Evolutionary conservation across 2,329 filamentous ascomycete genomes (phyloP), one percentile per base, ranked within the genome.

Genomic region (Sporothrix globosa): DNA sequence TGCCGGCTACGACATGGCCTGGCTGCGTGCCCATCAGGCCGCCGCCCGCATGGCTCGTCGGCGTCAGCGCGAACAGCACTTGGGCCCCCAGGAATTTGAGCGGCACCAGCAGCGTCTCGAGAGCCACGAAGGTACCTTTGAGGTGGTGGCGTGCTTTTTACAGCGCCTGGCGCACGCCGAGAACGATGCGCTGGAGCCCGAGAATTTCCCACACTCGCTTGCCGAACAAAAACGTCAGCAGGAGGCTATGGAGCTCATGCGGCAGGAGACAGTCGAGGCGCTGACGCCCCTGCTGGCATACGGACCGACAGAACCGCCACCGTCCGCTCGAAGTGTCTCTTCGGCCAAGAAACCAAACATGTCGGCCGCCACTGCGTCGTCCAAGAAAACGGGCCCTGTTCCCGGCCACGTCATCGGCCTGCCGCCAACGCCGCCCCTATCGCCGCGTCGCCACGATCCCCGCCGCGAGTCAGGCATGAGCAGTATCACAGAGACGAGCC

Each of bases 181-280:
- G 46, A 74, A 74, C 70, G 72, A 67, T 1, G 24, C 71, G 53
- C 70, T 74, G 14, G 63, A 69, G 48, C 44, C 56, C 2, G 60
- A 30, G 1, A 48, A 54, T 41, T 72, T 72, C 46, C 68, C 71
- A n/a, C 70, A n/a, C 9, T 67, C 68, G 19, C 17, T 4, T 5
- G 63, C 58, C n/a, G 53, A 71, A 58, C 69, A 73, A 48, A 17
- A 17, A 6, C 30, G 21, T 5, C 68, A 72, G 34, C 60, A 21
- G 5, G 65, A 54, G 44, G 41, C 46, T n/a, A 52, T 73, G 65
- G 68, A 30, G 30, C 21, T 48, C n/a, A 63, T 67, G 68, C 70
- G 72, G 6, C 60, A 72, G 21, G 72, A 73, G 68, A 71, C 70
- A 9, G 68, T 70, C 10, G 72, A 73, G 54, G 70, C 70, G 11